Evolutionary conservation across 257 asterid species (phyloP).

Genomic region (Jacaranda copaia): DNA sequence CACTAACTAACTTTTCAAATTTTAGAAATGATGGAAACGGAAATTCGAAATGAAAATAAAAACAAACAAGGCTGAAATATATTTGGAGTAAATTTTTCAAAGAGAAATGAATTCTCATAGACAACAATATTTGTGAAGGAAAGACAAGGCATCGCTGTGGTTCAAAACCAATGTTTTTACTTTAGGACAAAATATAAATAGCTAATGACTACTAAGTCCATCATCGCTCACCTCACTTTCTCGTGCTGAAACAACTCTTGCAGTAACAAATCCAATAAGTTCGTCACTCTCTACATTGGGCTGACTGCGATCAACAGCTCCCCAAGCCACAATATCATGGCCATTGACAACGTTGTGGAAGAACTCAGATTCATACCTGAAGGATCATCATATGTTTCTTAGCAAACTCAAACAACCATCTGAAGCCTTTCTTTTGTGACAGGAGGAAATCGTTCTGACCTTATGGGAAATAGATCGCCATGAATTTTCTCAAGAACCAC

Average conservation of each 20-base stretch:
- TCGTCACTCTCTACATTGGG: constrained; percentile 72
- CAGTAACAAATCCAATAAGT: constrained; percentile 95
- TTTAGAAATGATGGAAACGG: too few relatives aligned
- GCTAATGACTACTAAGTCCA: constrained; percentile 24
- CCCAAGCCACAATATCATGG: constrained; percentile 93
- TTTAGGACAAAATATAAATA: constrained; percentile 22
- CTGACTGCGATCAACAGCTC: constrained; percentile 91
- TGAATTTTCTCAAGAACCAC: constrained; percentile 80
- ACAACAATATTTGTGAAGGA: background rate
- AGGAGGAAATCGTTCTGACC: constrained; percentile 54
- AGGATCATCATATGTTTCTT: constrained; percentile 28
- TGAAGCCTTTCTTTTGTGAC: constrained; percentile 3
- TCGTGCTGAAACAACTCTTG: constrained; percentile 72
- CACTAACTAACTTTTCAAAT: too few relatives aligned
- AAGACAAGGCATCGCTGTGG: background rate
- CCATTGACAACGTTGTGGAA: constrained; percentile 92
- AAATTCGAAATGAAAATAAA: too few relatives aligned
- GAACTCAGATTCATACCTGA: constrained; percentile 92
- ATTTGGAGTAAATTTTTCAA: constrained; percentile 15
- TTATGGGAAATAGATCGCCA: constrained; percentile 87
- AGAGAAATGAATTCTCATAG: constrained; percentile 8
- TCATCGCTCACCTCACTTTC: constrained; percentile 85
- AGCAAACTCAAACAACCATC: constrained; percentile 34
- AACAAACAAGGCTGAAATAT: too few relatives aligned
- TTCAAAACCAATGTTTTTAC: constrained; percentile 18